phyloP scores from a whole-genome alignment of 2,329 filamentous ascomycete genomes.

The Apiospora hydei region DNA sequence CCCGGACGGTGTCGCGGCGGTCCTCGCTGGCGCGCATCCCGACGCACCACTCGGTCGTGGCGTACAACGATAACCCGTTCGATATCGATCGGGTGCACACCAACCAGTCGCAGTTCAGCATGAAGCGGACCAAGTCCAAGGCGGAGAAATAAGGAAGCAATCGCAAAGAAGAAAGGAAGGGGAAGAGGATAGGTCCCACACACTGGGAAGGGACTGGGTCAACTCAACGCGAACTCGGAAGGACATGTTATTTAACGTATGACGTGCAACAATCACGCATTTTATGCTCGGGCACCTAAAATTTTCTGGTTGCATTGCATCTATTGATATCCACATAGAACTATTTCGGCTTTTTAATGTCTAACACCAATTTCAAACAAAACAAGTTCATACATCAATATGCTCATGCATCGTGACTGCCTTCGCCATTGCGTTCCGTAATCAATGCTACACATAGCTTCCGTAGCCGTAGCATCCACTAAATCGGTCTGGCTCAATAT shows the following conservation, averaged over 20 bases:
- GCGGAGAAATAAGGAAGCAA: background rate
- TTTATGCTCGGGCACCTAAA: constrained; percentile 9
- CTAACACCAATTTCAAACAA: background rate
- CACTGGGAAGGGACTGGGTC: background rate
- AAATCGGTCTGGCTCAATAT: too few relatives aligned
- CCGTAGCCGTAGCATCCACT: background rate
- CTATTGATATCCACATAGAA: constrained; percentile 3
- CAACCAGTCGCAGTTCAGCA: constrained; percentile 38
- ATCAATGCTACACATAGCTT: background rate
- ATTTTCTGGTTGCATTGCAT: constrained; percentile 10
- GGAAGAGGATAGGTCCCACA: background rate
- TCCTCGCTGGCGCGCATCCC: constrained; percentile 33
- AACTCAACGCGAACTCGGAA: background rate
- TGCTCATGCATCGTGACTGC: background rate
- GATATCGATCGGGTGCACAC: constrained; percentile 53
- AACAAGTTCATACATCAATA: background rate
- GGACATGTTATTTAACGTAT: background rate
- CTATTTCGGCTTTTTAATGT: constrained; percentile 19
- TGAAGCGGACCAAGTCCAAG: constrained; percentile 17
- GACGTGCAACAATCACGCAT: background rate
- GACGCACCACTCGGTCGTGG: constrained; percentile 36
- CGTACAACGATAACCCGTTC: constrained; percentile 53
- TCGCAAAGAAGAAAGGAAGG: background rate
- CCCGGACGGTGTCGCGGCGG: background rate
- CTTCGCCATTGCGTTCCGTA: background rate